Evolutionary conservation across 1,284 basidiomycete species (phyloP).

Genomic region (Cryptococcus sp.): DNA sequence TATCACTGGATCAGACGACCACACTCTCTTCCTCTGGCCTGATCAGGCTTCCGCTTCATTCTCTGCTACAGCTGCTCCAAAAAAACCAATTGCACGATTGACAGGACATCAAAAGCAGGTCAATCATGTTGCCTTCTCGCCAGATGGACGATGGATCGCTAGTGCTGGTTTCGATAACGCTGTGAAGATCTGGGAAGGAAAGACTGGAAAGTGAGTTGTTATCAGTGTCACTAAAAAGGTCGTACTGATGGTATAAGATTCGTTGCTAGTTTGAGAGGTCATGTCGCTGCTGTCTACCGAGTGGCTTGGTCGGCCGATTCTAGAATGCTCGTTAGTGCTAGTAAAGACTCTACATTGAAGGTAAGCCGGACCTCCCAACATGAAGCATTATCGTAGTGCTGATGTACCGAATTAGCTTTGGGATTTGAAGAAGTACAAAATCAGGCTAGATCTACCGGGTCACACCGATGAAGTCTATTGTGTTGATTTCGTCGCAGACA

Average conservation of each 20-base stretch:
- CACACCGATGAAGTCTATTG: slow-evolving; percentile 99
- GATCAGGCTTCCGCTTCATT: slow-evolving; percentile 51
- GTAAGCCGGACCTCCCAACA: slow-evolving; percentile 49
- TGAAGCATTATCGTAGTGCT: not conserved
- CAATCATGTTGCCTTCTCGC: slow-evolving; percentile 91
- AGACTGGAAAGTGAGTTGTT: slow-evolving; percentile 69
- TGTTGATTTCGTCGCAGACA: slow-evolving; percentile 96
- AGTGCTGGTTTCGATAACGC: slow-evolving; percentile 88
- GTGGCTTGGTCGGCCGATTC: slow-evolving; percentile 94
- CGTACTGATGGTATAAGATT: slow-evolving; percentile 50
- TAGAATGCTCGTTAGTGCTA: slow-evolving; percentile 83
- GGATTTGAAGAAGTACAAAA: slow-evolving; percentile 91
- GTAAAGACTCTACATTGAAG: slow-evolving; percentile 94
- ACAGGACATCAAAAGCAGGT: slow-evolving; percentile 96
- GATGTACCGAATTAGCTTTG: slow-evolving; percentile 57
- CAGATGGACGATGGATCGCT: slow-evolving; percentile 87
- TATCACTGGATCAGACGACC: slow-evolving; percentile 91
- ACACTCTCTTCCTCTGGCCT: slow-evolving; percentile 90
- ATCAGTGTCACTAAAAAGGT: no score
- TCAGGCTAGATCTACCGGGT: slow-evolving; percentile 87
- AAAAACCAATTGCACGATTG: slow-evolving; percentile 80
- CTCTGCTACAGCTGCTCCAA: slow-evolving; percentile 50
- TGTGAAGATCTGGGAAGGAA: slow-evolving; percentile 89
- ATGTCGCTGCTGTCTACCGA: slow-evolving; percentile 90
- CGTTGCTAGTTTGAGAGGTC: slow-evolving; percentile 82